Conservation (phyloP, 1,139 yeast genomes). For the Kodamaea plutei region DNA sequence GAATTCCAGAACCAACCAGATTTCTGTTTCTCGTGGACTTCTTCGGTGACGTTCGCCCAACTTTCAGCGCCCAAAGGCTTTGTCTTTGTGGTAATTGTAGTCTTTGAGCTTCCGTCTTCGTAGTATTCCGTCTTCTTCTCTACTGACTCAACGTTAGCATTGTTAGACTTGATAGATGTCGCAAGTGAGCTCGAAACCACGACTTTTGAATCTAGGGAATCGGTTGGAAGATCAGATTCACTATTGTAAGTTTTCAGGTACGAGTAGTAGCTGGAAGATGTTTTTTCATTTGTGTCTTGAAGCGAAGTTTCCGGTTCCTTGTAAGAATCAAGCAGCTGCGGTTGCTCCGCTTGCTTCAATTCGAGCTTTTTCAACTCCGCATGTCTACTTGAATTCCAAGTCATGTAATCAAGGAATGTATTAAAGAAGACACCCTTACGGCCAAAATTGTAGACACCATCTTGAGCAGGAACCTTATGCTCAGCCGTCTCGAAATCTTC, state of each 20-base stretch:
- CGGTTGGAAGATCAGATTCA: no score
- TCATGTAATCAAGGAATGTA: slow-evolving; percentile 60
- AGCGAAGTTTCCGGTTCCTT: no score
- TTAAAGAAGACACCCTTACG: slow-evolving; percentile 45
- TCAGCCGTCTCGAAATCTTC: slow-evolving; percentile 41
- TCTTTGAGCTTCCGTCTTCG: slow-evolving; percentile 60
- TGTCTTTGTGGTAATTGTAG: slow-evolving; percentile 35
- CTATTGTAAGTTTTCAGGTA: no score
- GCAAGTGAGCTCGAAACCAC: slow-evolving; percentile 51
- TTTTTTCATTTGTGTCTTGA: no score
- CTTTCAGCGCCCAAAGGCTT: slow-evolving; percentile 32
- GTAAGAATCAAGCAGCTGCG: no score
- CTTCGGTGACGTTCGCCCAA: slow-evolving; percentile 29
- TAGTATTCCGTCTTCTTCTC: slow-evolving; percentile 51
- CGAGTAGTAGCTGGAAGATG: no score
- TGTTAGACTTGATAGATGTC: slow-evolving; percentile 48
- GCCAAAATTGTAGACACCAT: slow-evolving; percentile 35
- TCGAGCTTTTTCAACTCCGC: no score
- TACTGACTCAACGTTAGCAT: slow-evolving; percentile 47
- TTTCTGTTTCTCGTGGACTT: slow-evolving; percentile 7
- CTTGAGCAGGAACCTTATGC: slow-evolving; percentile 6
- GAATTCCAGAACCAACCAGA: slow-evolving; percentile 15
- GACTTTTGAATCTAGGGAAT: no score
- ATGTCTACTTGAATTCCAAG: no score
- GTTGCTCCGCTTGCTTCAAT: no score